Conservation (phyloP, 139 green algal genomes). For the Chlorella sp. region DNA sequence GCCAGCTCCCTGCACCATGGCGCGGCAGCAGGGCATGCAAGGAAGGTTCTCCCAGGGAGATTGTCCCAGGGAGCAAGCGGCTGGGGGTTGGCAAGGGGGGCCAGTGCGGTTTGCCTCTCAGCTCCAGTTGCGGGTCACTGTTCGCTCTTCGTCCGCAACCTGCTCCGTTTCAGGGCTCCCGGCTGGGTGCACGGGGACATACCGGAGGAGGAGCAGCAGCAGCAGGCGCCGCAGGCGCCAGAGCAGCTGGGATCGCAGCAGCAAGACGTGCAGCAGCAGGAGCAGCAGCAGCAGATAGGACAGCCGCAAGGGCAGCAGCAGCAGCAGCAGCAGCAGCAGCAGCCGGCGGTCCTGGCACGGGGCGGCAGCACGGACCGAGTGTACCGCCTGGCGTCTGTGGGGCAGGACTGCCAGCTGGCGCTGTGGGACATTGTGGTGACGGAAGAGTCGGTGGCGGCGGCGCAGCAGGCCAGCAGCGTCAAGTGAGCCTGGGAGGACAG, state of each 20-base stretch:
- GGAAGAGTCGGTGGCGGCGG: constrained; percentile 45
- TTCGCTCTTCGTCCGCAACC: neutral
- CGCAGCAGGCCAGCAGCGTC: constrained; percentile 20
- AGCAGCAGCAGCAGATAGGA: neutral
- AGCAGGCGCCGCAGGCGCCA: neutral
- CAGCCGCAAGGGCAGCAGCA: neutral
- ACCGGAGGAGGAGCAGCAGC: neutral
- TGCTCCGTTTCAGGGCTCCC: constrained; percentile 1
- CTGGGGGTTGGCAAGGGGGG: too few species aligned
- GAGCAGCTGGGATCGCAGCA: neutral
- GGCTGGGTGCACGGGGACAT: neutral
- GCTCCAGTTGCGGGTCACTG: too few species aligned
- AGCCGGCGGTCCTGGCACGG: neutral
- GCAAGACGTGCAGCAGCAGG: neutral
- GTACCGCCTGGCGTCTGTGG: constrained; percentile 82
- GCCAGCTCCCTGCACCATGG: neutral
- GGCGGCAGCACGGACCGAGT: neutral
- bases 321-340: neutral
- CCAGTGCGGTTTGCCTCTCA: too few species aligned
- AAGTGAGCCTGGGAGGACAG: neutral
- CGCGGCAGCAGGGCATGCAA: neutral
- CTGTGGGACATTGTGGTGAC: constrained; percentile 85
- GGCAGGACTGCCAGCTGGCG: constrained; percentile 82
- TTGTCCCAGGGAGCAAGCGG: too few species aligned
- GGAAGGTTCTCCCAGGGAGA: neutral